phyloP scores from a whole-genome alignment of 306 rosid genomes.

The Inga leiocalycina region DNA sequence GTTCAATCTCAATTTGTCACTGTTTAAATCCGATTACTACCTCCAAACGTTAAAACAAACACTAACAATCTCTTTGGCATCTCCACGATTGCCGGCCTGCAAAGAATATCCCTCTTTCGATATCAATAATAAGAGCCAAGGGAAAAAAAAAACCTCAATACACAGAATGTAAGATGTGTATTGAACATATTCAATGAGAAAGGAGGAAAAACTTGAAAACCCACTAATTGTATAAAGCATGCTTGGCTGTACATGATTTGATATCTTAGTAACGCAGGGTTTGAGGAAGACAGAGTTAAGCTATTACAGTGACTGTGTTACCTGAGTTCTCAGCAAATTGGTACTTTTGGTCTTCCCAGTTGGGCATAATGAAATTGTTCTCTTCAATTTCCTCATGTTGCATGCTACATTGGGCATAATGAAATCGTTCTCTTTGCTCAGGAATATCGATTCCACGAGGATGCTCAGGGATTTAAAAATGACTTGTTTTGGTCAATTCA shows the following conservation, averaged over 20 bases:
- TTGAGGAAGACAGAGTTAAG: slow-evolving; percentile 4
- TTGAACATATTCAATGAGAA: not conserved
- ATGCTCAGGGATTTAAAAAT: slow-evolving; percentile 8
- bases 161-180: not conserved
- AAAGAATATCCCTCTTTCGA: not conserved
- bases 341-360: not conserved
- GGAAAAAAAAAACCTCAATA: not conserved
- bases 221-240: not conserved
- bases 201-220: not conserved
- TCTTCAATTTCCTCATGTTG: not conserved
- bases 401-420: too few relatives aligned
- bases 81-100: too few relatives aligned
- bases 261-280: not conserved
- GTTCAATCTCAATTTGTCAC: too few relatives aligned
- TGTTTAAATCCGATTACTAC: too few relatives aligned
- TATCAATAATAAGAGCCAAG: too few relatives aligned
- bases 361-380: slow-evolving; percentile 2
- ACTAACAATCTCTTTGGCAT: too few relatives aligned
- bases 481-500: slow-evolving; percentile 26
- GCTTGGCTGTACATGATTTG: not conserved
- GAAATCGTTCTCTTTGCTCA: slow-evolving; percentile 19
- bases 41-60: too few relatives aligned
- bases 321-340: slow-evolving; percentile 43
- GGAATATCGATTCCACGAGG: slow-evolving; percentile 18
- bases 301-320: slow-evolving; percentile 36